Evolutionary conservation across 352 stramenopile genomes (phyloP), one percentile per base, ranked within the genome.

Genomic region (Phytophthora colocasiae): DNA sequence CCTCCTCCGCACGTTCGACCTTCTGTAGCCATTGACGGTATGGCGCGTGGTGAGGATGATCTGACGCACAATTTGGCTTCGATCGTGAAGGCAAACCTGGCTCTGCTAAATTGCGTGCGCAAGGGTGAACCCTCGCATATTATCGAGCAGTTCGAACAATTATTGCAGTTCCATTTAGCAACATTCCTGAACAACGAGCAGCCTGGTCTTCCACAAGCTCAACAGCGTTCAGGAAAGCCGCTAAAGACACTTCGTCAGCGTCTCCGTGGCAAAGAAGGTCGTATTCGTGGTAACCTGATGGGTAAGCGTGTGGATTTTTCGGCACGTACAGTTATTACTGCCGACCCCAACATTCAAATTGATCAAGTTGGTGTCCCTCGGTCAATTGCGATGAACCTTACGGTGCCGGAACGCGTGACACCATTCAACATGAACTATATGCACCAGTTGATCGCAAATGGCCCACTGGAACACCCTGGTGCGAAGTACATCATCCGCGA

Each of bases 241-340:
- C 82, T 99, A 24, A 99, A 99, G 81, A 99, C 98, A 12, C 80
- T 99, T 61, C 80, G 96, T 12, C 95, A 99, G 77, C 86, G 98
- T 47, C 71, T 99, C 22, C 96, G 97, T 43, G 93, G 94, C 49
- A 99, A 99, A 75, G 97, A 99, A 83, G 98, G 98, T 34, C 93
- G 98, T 58, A 98, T 99, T 67, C 95, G 98, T 73, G 97, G 97
- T 61, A 99, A 99, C 71, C 77, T 99, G 32, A 99, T 99, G 98
- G 98, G 98, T 54, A 99, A 99, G 78, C 97, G 98, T 81, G 98
- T 99, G 6, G 98, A 99, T 73, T 99, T 99, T 78, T 99, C 93
- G 8, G 97, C 96, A 17, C 94, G 98, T 83, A 99, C 98, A 5
- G 98, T 99, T 58, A 99, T 99, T 78, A 99, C 98, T 2, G 98